Evolutionary conservation across 805 yeast species (phyloP), one percentile per base, ranked within the genome.

Genomic region (Hermanozyma aechmeae): DNA sequence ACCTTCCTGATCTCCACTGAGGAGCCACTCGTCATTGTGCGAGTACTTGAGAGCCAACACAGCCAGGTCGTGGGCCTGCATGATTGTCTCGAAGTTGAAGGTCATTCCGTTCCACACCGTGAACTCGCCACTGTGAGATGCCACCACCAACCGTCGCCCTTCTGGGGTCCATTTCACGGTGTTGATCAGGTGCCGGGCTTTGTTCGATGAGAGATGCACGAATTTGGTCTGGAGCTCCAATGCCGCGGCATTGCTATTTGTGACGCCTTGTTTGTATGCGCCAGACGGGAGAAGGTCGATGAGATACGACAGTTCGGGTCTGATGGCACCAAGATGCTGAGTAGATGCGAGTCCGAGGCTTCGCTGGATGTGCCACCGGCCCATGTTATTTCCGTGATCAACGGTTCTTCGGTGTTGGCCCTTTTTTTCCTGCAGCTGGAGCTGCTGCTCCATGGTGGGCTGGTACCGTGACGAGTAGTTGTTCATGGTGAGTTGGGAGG

Each of bases 51-150:
- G 60, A 1, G 89, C 66, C 19, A 86, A 68, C 21, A 92, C 80
- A 0, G 96, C 86, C 35, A 80, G 68, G 51, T 92, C 99, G 56
- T 92, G 99, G 1, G 97, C 97, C 61, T 92, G 98, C 93, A 87
- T 92, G 39, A 92, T 86, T 31, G 95, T 84, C 52, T 92, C 99
- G 50, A 92, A 86, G 50, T 84, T 85, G 58, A 89, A 92, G 7
- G 95, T 79, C 66, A 82, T 73, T 8, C 97, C 96, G 52, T 87
- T 86, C 97, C 97, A 92, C 26, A 92, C 62, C 9, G 97, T 87
- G 56, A 92, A 87, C 51, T 92, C 99, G 24, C 99, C 99, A 32
- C 84, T 74, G 57, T 82, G 85, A 16, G 89, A 75, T 0, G 95
- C 94, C 5, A 93, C 95, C 16, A 92, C 65, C 28, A 92, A 61